Percentiles rank a stretch among this genome's conserved stretches.
phyloP scores from a whole-genome alignment of 2,329 filamentous ascomycete genomes.

The Diplodia seriata region DNA sequence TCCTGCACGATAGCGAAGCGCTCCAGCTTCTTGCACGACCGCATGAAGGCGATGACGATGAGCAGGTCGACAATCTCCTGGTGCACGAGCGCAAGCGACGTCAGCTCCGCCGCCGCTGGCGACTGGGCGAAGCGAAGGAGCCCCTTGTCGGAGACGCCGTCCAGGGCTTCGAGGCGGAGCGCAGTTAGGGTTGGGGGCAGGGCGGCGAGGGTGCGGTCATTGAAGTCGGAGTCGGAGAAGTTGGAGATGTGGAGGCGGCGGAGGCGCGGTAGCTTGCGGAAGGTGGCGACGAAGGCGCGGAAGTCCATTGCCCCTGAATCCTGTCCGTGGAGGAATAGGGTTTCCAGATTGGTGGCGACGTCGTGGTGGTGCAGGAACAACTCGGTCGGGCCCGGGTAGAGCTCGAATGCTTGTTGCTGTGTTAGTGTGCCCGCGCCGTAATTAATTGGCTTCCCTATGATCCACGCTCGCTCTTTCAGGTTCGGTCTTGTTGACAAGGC shows the following conservation, averaged over 20 bases:
- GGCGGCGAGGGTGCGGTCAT: conserved; percentile 61
- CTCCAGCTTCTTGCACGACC: conserved; percentile 54
- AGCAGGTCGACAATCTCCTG: conserved; percentile 60
- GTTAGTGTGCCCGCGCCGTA: conserved; percentile 6
- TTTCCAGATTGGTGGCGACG: conserved; percentile 59
- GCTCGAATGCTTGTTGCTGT: conserved; percentile 52
- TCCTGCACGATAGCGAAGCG: conserved; percentile 62
- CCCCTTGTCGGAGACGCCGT: conserved; percentile 63
- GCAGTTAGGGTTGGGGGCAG: conserved; percentile 58
- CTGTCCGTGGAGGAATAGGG: conserved; percentile 58
- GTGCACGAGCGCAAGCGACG: conserved; percentile 59
- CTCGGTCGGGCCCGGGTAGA: conserved; percentile 48
- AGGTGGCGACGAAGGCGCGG: conserved; percentile 61
- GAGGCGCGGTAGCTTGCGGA: conserved; percentile 60
- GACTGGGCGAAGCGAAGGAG: conserved; percentile 60
- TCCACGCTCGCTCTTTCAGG: conserved; percentile 63
- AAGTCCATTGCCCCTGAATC: conserved; percentile 56
- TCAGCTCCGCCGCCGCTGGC: conserved; percentile 53
- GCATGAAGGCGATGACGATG: conserved; percentile 60
- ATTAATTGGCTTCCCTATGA: conserved; percentile 45
- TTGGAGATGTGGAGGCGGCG: conserved; percentile 62
- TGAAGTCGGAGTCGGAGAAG: conserved; percentile 61
- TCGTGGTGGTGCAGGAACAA: conserved; percentile 63
- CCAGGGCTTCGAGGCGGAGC: conserved; percentile 62
- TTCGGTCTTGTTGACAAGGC: conserved; percentile 62